Evolutionary conservation across 371 early-diverging fungal species (phyloP).

Genomic region (Cokeromyces recurvatus): DNA sequence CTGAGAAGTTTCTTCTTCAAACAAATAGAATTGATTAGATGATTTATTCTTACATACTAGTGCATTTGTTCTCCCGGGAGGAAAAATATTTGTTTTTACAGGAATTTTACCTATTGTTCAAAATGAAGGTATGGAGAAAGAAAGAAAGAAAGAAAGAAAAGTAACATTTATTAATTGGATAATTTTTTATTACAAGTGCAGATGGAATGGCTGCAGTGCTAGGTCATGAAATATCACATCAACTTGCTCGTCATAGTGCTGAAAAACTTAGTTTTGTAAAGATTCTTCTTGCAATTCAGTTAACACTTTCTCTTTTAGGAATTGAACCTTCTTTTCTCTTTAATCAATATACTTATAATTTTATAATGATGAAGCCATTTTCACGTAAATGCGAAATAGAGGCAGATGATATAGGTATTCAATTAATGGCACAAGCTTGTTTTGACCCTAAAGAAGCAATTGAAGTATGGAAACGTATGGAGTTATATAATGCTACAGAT

Average conservation of each 20-base stretch:
- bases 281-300: conserved; percentile 47
- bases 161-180: no score
- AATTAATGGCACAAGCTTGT: conserved; percentile 90
- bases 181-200: conserved; percentile 4
- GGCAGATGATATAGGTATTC: conserved; percentile 87
- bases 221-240: conserved; percentile 88
- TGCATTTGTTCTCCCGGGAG: conserved; percentile 93
- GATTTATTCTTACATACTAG: conserved; percentile 7
- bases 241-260: conserved; percentile 76
- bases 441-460: conserved; percentile 83
- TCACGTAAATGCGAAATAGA: conserved; percentile 88
- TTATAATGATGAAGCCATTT: conserved; percentile 75
- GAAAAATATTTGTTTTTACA: conserved; percentile 92
- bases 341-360: conserved; percentile 48
- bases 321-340: conserved; percentile 48
- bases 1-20: no score
- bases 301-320: conserved; percentile 38
- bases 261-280: conserved; percentile 79
- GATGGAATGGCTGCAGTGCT: conserved; percentile 92
- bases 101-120: conserved; percentile 73
- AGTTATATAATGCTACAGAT: conserved; percentile 15
- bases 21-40: neutral
- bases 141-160: no score
- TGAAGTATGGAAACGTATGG: conserved; percentile 60
- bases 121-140: conserved; percentile 52